A percentile compares a stretch with the other conserved stretches of the same genome.
These are phyloP conservation scores for Penicillium brasilianum DNA, from an alignment of 2,329 filamentous ascomycete species.

Conservation along the genomic window DNA sequence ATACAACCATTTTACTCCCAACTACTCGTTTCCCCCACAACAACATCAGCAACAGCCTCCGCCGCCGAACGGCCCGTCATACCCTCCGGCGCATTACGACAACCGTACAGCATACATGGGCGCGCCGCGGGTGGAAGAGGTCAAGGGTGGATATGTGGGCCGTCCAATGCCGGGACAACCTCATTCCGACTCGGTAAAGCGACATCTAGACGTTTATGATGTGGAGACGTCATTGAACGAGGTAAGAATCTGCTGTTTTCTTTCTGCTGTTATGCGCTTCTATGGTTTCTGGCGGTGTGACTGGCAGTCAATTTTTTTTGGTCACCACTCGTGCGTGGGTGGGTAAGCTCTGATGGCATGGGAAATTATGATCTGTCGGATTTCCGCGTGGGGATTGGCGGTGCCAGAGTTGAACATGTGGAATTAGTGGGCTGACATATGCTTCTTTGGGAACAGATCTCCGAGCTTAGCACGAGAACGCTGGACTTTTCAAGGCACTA, in stretches of 20 bases:
- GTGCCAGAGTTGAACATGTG: conserved; percentile 7
- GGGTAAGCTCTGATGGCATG: not conserved
- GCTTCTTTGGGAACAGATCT: conserved; percentile 43
- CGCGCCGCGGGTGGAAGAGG: conserved; percentile 41
- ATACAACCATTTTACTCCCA: conserved; percentile 44
- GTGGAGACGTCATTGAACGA: conserved; percentile 57
- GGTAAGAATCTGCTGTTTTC: conserved; percentile 39
- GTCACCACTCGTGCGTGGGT: not conserved
- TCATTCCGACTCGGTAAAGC: conserved; percentile 60
- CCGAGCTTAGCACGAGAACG: conserved; percentile 50
- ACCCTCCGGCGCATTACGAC: conserved; percentile 41
- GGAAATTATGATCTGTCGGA: conserved; percentile 22
- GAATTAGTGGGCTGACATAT: conserved; percentile 19
- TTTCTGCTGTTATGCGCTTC: not conserved
- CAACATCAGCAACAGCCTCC: conserved; percentile 32
- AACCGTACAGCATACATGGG: conserved; percentile 36
- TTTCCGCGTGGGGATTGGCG: conserved; percentile 1
- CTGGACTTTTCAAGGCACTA: conserved; percentile 54
- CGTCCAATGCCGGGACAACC: conserved; percentile 39
- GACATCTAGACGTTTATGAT: conserved; percentile 67
- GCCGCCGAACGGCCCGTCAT: conserved; percentile 35
- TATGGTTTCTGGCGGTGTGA: conserved; percentile 5
- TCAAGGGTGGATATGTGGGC: conserved; percentile 37
- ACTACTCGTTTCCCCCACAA: conserved; percentile 37
- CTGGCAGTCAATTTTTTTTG: not conserved